A percentile compares a stretch with the other conserved stretches of the same genome.
Evolutionary conservation across 192 early-diverging fungal species (phyloP).

Genomic region (Rhizophagus sp.): DNA sequence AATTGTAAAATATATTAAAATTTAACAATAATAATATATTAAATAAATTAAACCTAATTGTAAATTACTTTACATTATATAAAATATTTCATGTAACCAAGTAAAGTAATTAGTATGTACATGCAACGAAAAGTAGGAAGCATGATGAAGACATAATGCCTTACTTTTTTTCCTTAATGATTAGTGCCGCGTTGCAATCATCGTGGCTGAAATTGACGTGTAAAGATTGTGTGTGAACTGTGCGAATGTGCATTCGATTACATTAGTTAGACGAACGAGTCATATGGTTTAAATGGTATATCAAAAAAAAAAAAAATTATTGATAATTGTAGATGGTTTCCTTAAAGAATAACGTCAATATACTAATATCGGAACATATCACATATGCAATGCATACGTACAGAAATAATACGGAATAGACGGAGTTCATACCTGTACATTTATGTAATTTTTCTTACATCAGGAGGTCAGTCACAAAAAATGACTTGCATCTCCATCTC

Average conservation of each 20-base stretch:
- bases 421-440: no score
- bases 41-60: no score
- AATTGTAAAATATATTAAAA: no score
- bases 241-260: not conserved
- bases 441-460: no score
- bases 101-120: not conserved
- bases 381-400: no score
- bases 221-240: not conserved
- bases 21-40: no score
- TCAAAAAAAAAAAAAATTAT: not conserved
- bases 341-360: not conserved
- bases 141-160: not conserved
- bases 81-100: no score
- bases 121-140: not conserved
- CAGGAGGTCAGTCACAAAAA: no score
- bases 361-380: not conserved
- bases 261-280: not conserved
- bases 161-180: not conserved
- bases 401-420: no score
- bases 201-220: not conserved
- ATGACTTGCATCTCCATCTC: no score
- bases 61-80: no score
- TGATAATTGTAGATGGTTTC: not conserved
- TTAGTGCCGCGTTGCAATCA: not conserved
- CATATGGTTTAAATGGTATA: not conserved